These are phyloP conservation scores for Viridothelium virens DNA, from an alignment of 495 filamentous ascomycete genomes.

Conservation along the genomic window DNA sequence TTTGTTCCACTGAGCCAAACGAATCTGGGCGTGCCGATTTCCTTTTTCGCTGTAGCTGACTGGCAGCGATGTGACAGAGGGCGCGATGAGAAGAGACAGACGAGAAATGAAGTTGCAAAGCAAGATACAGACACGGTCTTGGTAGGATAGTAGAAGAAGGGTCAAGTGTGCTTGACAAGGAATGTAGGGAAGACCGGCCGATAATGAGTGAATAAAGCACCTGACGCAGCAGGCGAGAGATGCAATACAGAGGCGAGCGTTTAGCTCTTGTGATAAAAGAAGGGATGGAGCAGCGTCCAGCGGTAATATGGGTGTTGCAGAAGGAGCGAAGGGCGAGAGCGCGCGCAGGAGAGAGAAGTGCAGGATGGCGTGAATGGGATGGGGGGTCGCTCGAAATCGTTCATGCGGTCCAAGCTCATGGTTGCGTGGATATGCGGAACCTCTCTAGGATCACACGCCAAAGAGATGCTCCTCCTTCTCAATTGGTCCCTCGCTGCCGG, in stretches of 20 bases:
- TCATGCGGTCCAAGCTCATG: background rate
- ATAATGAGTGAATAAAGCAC: constrained; percentile 8
- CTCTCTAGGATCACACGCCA: background rate
- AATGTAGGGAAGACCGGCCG: constrained; percentile 10
- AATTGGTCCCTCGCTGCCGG: background rate
- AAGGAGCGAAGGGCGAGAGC: background rate
- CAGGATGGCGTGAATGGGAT: background rate
- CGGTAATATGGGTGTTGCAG: background rate
- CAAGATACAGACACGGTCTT: constrained; percentile 1
- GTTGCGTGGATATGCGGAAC: constrained; percentile 6
- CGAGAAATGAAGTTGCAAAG: background rate
- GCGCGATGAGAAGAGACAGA: background rate
- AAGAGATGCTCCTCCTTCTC: background rate
- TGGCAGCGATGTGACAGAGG: background rate
- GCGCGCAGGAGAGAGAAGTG: background rate
- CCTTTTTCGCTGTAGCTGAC: constrained; percentile 10
- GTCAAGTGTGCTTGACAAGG: background rate
- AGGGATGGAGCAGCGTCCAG: constrained; percentile 12
- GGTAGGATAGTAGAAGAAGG: background rate
- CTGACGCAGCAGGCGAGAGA: background rate
- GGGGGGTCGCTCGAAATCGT: background rate
- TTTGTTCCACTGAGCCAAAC: background rate
- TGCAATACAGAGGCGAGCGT: constrained; percentile 2
- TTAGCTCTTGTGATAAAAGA: constrained; percentile 5
- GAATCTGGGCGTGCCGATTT: background rate